Base-by-base conservation (phyloP, 176 grass and related monocot genomes). In the Cocos nucifera region DNA sequence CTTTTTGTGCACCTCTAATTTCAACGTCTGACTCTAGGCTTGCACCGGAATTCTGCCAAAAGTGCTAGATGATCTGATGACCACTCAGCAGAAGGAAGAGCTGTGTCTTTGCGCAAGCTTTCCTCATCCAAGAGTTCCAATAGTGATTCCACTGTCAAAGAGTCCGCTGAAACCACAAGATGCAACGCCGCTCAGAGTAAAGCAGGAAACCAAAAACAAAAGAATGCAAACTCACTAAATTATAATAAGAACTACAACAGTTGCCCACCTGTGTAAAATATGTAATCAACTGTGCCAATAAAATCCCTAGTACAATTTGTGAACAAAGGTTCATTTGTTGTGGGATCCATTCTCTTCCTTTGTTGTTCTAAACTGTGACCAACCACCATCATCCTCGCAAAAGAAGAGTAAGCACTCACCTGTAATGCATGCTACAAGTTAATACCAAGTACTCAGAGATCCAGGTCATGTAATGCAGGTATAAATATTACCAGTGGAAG, bases 231-330 rank as follows among this genome's bases (percentile, higher is more conserved):
- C 35, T 44, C 35, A 14, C 35, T 44, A 44, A 44, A 44, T 44
- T 9, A 44, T 14, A 44, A 44, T 44, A 44, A 44, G 3, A 44
- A 39, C 9, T 14, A 44, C 8, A 44, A 44, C 8, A 44, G 35
- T 44, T 44, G 35, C 28, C 58, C 55, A 99, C 94, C 94, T 62
- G 94, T 93, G 71, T 99, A 99, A 85, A 99, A 99, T 80, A 99
- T 99, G 61, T 93, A 99, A 83, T 99, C 94, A 15, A 92, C 65
- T 0, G 94, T 93, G 59, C 88, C 94, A 65, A 79, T 86, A 75
- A 99, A 99, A 83, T 99, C 94, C 64, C 94, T 82, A 51, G 88
- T 99, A 61, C 84, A 99, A 67, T 99, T 93, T 69, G 94, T 99
- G 75, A 99, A 99, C 29, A 99, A 77, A 22, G 94, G 94, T 70